These are phyloP conservation scores for Diaporthe australafricana DNA, from an alignment of 2,329 filamentous ascomycete species.

Conservation along the genomic window DNA sequence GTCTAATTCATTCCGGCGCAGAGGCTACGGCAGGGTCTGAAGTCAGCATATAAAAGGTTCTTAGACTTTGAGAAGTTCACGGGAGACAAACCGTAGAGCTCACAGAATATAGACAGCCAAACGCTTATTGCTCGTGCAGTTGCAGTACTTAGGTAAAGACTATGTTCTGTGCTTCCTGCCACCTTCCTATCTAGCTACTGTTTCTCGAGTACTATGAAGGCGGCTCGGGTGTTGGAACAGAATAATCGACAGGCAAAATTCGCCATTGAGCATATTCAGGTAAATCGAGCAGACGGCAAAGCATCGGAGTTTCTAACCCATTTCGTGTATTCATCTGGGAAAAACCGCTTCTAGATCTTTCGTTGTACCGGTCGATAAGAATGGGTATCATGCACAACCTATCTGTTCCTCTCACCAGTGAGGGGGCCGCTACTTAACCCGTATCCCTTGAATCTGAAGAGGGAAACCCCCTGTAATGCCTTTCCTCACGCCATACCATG, in stretches of 20 bases:
- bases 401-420: conserved; percentile 10
- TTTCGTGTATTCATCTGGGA: background rate
- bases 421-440: background rate
- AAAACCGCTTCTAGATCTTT: background rate
- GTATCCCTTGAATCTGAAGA: background rate
- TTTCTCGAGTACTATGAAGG: background rate
- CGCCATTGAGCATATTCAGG: background rate
- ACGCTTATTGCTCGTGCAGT: too few relatives aligned
- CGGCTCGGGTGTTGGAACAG: background rate
- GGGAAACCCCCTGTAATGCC: background rate
- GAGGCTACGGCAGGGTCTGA: too few relatives aligned
- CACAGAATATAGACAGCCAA: background rate
- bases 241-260: too few relatives aligned
- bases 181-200: too few relatives aligned
- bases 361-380: conserved; percentile 2
- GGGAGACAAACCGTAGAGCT: background rate
- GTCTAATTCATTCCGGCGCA: background rate
- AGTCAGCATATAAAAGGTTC: background rate
- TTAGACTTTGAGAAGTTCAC: background rate
- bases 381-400: conserved; percentile 31
- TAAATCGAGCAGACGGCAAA: background rate
- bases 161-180: background rate
- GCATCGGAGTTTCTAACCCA: background rate
- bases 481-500: conserved; percentile 5
- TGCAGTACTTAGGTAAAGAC: background rate